These are phyloP conservation scores for Alnus rubra DNA, from an alignment of 306 rosid species.

Conservation along the genomic window DNA sequence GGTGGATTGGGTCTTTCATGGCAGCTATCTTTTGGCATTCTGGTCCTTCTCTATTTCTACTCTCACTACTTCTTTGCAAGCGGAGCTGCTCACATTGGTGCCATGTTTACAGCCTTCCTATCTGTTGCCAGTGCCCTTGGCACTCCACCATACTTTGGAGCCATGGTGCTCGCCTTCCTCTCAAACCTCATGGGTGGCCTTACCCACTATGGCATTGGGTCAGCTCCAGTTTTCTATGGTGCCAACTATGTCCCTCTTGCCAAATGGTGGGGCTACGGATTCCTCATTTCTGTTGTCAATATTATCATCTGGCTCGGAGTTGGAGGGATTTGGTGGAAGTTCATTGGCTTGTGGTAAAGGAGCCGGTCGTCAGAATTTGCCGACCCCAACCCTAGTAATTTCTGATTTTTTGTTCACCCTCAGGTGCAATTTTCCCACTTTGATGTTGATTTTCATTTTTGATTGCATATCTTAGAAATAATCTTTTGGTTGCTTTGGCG, in stretches of 20 bases:
- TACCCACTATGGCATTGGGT: slow-evolving; percentile 97
- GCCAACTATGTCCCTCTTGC: slow-evolving; percentile 95
- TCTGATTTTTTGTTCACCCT: slow-evolving; percentile 30
- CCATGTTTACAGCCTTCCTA: slow-evolving; percentile 98
- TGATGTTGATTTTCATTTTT: slow-evolving; percentile 27
- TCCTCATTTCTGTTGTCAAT: slow-evolving; percentile 75
- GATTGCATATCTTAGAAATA: slow-evolving; percentile 47
- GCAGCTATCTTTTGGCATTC: slow-evolving; percentile 91
- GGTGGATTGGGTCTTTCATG: slow-evolving; percentile 97
- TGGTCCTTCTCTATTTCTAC: slow-evolving; percentile 95
- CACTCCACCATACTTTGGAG: slow-evolving; percentile 89
- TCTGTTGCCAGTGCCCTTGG: slow-evolving; percentile 98
- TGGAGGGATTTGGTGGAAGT: slow-evolving; percentile 96
- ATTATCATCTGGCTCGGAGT: slow-evolving; percentile 89
- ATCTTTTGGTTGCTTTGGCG: slow-evolving; percentile 39
- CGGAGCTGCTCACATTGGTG: slow-evolving; percentile 99
- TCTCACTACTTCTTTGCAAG: slow-evolving; percentile 99
- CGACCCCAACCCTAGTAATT: slow-evolving; percentile 14
- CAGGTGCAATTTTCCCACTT: slow-evolving; percentile 27
- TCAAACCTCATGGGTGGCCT: slow-evolving; percentile 99
- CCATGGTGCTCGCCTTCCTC: slow-evolving; percentile 87
- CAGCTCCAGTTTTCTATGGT: slow-evolving; percentile 94
- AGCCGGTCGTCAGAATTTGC: slow-evolving; percentile 30
- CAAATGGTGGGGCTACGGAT: slow-evolving; percentile 98
- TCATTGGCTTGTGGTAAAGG: slow-evolving; percentile 81